A percentile compares a stretch with the other conserved stretches of the same genome.
Evolutionary conservation across 2,329 filamentous ascomycete genomes (phyloP).

Genomic region (Madurella fahalii): DNA sequence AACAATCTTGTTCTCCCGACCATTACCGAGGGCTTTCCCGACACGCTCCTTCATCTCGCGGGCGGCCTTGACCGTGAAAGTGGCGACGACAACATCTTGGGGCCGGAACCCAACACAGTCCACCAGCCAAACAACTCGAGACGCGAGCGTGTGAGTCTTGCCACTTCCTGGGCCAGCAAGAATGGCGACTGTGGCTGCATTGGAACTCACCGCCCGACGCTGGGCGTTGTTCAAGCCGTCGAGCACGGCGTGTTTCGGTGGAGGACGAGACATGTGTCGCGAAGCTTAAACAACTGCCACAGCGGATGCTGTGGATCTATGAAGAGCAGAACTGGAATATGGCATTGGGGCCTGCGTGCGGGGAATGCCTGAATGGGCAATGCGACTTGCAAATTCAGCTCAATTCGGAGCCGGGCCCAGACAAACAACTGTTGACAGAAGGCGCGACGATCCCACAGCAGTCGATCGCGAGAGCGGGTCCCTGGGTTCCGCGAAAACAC

Average conservation of each 20-base stretch:
- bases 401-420: too few species aligned
- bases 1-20: slow-evolving; percentile 70
- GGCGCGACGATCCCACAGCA: too few species aligned
- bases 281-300: not conserved
- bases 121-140: slow-evolving; percentile 85
- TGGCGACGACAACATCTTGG: slow-evolving; percentile 88
- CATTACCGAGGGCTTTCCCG: slow-evolving; percentile 72
- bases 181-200: slow-evolving; percentile 57
- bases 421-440: too few species aligned
- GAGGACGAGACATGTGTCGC: slow-evolving; percentile 2
- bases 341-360: not conserved
- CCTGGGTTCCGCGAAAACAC: too few species aligned
- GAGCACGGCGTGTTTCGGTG: slow-evolving; percentile 35
- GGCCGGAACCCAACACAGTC: slow-evolving; percentile 67
- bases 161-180: slow-evolving; percentile 68
- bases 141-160: slow-evolving; percentile 93
- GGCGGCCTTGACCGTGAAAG: slow-evolving; percentile 94
- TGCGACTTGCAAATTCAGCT: too few species aligned
- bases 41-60: slow-evolving; percentile 90
- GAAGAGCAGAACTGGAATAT: not conserved
- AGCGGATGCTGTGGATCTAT: not conserved
- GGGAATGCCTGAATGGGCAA: too few species aligned
- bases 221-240: slow-evolving; percentile 53
- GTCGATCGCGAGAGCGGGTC: too few species aligned
- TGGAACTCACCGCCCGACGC: slow-evolving; percentile 51